Conservation (phyloP, 75 land plant species). For the Cupressus sempervirens region DNA sequence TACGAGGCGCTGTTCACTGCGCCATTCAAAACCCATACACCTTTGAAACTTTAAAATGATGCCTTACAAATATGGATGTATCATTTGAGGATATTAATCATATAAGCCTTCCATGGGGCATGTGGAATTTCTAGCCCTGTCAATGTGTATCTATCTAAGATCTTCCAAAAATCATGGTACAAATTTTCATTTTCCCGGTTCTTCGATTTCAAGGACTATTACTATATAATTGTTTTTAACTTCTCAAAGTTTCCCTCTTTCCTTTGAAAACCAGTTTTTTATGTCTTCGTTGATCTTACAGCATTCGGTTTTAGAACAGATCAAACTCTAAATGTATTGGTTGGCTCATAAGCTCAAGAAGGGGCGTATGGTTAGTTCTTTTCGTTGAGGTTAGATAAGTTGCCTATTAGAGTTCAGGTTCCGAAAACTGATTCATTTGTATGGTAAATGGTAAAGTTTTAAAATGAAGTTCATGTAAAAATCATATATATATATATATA, state of each 20-base stretch:
- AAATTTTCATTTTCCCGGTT: background rate
- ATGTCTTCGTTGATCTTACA: background rate
- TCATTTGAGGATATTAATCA: background rate
- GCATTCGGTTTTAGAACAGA: background rate
- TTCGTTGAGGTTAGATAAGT: background rate
- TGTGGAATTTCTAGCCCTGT: background rate
- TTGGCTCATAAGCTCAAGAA: background rate
- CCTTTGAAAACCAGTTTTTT: background rate
- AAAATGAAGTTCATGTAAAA: too few species aligned
- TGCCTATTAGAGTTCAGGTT: too few species aligned
- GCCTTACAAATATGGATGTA: background rate
- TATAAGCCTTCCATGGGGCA: background rate
- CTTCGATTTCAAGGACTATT: background rate
- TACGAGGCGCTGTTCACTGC: background rate
- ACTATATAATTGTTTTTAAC: background rate
- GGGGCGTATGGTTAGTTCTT: background rate
- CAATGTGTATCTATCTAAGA: background rate
- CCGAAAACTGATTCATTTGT: too few species aligned
- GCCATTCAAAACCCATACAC: background rate
- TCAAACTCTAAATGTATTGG: background rate
- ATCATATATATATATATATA: too few species aligned
- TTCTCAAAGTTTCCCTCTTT: background rate
- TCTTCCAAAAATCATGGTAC: background rate
- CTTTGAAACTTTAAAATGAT: background rate
- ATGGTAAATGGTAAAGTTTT: too few species aligned